Evolutionary conservation across 192 early-diverging fungal species (phyloP).

Genomic region (Backusella westeae): DNA sequence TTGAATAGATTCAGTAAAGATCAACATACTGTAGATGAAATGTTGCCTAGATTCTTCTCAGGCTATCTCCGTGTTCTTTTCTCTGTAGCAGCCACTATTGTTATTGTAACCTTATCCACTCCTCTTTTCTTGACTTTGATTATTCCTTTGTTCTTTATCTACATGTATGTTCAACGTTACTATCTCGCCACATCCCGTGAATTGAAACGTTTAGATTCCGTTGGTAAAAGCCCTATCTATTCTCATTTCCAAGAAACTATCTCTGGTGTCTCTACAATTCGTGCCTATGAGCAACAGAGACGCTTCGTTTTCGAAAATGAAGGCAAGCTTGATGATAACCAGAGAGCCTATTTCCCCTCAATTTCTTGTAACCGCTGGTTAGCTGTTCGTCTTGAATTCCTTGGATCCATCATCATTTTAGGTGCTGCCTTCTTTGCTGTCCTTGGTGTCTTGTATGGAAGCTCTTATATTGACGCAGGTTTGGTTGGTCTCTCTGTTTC

Average conservation of each 20-base stretch:
- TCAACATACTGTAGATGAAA: constrained; percentile 76
- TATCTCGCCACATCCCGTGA: constrained; percentile 77
- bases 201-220: constrained; percentile 81
- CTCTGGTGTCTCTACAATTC: constrained; percentile 64
- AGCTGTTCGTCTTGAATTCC: constrained; percentile 75
- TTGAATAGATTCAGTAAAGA: constrained; percentile 93
- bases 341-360: constrained; percentile 76
- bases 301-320: constrained; percentile 74
- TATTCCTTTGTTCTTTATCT: constrained; percentile 47
- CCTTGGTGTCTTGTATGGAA: constrained; percentile 54
- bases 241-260: constrained; percentile 70
- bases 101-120: constrained; percentile 46
- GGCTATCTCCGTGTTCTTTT: constrained; percentile 47
- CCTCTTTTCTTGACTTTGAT: constrained; percentile 49
- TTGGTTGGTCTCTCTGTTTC: constrained; percentile 61
- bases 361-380: constrained; percentile 70
- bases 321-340: constrained; percentile 75
- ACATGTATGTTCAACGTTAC: constrained; percentile 47
- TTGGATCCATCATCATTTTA: constrained; percentile 79
- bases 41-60: constrained; percentile 55
- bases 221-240: constrained; percentile 79
- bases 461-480: constrained; percentile 59
- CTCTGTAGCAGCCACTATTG: constrained; percentile 45
- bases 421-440: constrained; percentile 74
- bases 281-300: constrained; percentile 63